Evolutionary conservation across 2,329 filamentous ascomycete genomes (phyloP).

Genomic region (Alternaria brassicicola): DNA sequence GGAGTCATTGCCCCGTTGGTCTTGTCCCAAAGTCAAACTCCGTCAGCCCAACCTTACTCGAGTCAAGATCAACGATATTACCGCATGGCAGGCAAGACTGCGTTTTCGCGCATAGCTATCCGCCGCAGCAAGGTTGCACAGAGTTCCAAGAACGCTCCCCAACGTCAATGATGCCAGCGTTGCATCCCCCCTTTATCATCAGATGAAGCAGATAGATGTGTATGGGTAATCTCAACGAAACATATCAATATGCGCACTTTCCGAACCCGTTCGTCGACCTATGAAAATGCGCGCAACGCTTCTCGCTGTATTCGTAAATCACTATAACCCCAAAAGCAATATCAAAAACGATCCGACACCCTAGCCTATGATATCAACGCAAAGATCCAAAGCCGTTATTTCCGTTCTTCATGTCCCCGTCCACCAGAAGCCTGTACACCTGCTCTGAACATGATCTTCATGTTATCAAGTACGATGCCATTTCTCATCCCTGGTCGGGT

Average conservation of each 20-base stretch:
- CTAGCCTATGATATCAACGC: not conserved
- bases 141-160: not conserved
- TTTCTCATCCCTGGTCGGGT: not conserved
- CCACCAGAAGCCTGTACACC: not conserved
- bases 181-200: not conserved
- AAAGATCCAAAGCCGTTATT: not conserved
- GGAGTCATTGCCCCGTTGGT: not conserved
- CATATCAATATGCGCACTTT: not conserved
- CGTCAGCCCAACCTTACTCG: slow-evolving; percentile 5
- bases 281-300: not conserved
- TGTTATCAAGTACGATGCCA: not conserved
- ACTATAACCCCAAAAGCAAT: slow-evolving; percentile 4
- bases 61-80: slow-evolving; percentile 5
- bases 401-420: not conserved
- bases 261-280: not conserved
- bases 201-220: not conserved
- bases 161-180: not conserved
- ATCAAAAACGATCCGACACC: slow-evolving; percentile 1
- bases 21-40: not conserved
- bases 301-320: not conserved
- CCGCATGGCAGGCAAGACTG: slow-evolving; percentile 1
- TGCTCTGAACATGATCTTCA: not conserved
- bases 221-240: not conserved
- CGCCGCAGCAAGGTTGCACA: slow-evolving; percentile 9
- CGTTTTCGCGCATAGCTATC: slow-evolving; percentile 2